Evolutionary conservation across 345 rosid species (phyloP), one percentile per base, ranked within the genome.

Genomic region (Cardamine occulta): DNA sequence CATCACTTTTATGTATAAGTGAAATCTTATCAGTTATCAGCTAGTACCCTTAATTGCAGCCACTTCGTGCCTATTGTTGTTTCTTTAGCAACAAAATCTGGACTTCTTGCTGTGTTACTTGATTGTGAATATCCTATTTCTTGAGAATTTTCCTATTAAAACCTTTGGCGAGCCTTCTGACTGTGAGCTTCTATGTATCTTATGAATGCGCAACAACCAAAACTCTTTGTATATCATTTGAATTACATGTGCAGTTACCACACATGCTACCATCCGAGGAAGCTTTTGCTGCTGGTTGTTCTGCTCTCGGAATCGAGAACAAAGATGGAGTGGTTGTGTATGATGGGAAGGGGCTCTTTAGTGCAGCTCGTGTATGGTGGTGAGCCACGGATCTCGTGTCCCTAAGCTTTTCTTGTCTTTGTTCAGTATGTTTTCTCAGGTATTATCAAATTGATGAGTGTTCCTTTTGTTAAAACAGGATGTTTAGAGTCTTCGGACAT

Each of bases 341-440:
- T 74, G 99, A 96, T 86, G 99, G 96, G 62, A 91, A 93, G 85
- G 99, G 99, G 19, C 70, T 96, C 78, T 96, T 91, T 70, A 93
- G 99, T 78, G 98, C 99, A 52, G 93, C 99, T 72, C 99, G 99
- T 69, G 99, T 91, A 63, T 93, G 99, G 98, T 96, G 99, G 99
- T 96, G 83, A 80, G 98, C 81, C 56, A 32, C 37, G 28, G 31
- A 35, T 31, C 58, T 55, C 63, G 12, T 66, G 63, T 58, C 39
- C 24, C 9, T 63, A 15, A 15, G 29, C 13, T 17, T 35, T 35
- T 21, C 53, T 17, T 13, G 18, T 44, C 9, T 18, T 51, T 40
- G 49, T 19, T 58, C 37, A 47, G 4, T 58, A 39, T 47, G 14
- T 35, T 10, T 52, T 58, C 31, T 28, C 28, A 63, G 61, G 34